Conservation (phyloP, 257 asterid genomes). For the Plectranthus barbatus region DNA sequence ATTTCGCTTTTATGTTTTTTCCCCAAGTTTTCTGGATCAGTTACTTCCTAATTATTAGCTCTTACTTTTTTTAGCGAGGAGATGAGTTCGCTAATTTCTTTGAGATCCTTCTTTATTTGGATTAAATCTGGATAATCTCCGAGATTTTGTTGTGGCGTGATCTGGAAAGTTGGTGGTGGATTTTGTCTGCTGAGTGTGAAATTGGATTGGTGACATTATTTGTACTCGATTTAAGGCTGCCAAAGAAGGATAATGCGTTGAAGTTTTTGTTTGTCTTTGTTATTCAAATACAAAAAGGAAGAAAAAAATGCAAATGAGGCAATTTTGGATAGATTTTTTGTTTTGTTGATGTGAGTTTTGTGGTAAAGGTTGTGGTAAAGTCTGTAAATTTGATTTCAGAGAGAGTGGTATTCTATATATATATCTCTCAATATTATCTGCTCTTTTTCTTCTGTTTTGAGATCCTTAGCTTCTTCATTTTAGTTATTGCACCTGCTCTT, state of each 20-base stretch:
- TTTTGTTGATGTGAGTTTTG: not conserved
- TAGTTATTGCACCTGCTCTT: not conserved
- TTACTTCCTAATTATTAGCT: not conserved
- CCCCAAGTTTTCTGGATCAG: not conserved
- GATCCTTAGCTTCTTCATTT: not conserved
- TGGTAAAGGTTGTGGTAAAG: not conserved
- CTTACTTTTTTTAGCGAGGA: not conserved
- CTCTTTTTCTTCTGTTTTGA: conserved; percentile 4
- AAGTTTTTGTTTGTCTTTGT: not conserved
- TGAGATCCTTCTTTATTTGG: not conserved
- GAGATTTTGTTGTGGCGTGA: conserved; percentile 2
- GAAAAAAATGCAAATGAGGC: not conserved
- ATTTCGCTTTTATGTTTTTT: conserved; percentile 3
- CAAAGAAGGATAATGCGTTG: not conserved
- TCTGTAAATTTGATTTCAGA: not conserved
- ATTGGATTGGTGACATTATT: not conserved
- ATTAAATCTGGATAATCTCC: not conserved
- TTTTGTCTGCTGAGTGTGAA: not conserved
- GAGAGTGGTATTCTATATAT: too few species aligned
- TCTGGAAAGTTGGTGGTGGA: not conserved
- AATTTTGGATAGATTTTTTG: not conserved
- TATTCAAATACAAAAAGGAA: not conserved
- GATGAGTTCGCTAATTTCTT: not conserved
- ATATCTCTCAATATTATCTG: not conserved
- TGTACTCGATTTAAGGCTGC: not conserved